Conservation (phyloP, 495 filamentous ascomycete species). For the Penicillium arizonense region DNA sequence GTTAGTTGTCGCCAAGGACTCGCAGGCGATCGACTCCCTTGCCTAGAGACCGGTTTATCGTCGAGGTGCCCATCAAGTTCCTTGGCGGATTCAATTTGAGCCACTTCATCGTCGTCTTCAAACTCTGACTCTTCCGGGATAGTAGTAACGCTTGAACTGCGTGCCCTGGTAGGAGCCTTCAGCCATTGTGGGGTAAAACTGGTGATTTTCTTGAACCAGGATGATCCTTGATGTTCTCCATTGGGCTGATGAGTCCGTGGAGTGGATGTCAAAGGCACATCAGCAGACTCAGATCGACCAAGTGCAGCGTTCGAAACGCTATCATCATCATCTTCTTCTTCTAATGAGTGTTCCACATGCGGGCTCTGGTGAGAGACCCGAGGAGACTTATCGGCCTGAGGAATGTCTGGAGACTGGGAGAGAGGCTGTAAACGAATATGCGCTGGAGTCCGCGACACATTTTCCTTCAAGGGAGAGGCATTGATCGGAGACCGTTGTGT, state of each 20-base stretch:
- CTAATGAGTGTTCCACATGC: slow-evolving; percentile 3
- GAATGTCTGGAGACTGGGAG: slow-evolving; percentile 18
- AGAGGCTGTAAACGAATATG: slow-evolving; percentile 25
- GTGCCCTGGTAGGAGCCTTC: slow-evolving; percentile 28
- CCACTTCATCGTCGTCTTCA: slow-evolving; percentile 18
- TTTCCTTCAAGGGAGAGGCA: slow-evolving; percentile 11
- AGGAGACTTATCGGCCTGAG: not conserved
- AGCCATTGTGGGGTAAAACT: slow-evolving; percentile 42
- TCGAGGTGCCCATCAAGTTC: slow-evolving; percentile 12
- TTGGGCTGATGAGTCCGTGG: slow-evolving; percentile 22
- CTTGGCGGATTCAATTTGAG: slow-evolving; percentile 10
- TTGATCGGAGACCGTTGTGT: slow-evolving; percentile 15
- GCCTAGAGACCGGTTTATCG: slow-evolving; percentile 10
- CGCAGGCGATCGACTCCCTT: slow-evolving; percentile 12
- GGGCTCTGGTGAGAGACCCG: slow-evolving; percentile 4
- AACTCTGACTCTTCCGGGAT: slow-evolving; percentile 21
- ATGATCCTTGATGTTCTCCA: slow-evolving; percentile 25
- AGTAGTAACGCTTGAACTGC: slow-evolving; percentile 17
- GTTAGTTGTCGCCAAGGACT: slow-evolving; percentile 7
- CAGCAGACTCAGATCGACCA: slow-evolving; percentile 12
- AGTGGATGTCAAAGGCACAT: slow-evolving; percentile 22
- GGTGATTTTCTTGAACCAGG: slow-evolving; percentile 41
- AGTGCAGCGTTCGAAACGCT: slow-evolving; percentile 16
- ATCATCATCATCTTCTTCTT: slow-evolving; percentile 15
- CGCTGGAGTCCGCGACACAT: slow-evolving; percentile 14